phyloP scores from a whole-genome alignment of 1,284 basidiomycete genomes.

The Ustilago nuda region DNA sequence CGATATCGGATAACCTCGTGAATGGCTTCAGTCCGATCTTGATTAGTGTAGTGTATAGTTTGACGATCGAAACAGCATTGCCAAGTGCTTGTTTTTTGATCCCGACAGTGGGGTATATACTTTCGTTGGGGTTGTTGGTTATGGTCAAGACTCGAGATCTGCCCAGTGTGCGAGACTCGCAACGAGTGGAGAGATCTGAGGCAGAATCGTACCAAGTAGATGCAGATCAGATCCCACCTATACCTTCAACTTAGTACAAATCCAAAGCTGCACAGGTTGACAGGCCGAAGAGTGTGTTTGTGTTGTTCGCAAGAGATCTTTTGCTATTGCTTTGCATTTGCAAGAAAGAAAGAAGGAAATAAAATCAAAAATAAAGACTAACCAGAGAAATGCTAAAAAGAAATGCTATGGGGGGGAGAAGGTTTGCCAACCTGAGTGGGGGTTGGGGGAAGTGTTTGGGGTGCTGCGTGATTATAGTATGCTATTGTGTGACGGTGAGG shows the following conservation, averaged over 20 bases:
- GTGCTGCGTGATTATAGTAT: slow-evolving; percentile 15
- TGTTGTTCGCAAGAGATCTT: slow-evolving; percentile 40
- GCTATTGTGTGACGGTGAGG: not conserved
- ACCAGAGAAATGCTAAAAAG: slow-evolving; percentile 24
- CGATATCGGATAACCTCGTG: slow-evolving; percentile 44
- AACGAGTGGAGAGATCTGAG: too few species aligned
- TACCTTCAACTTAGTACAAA: too few species aligned
- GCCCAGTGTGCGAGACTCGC: not conserved
- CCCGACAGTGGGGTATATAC: slow-evolving; percentile 32
- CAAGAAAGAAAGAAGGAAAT: slow-evolving; percentile 18
- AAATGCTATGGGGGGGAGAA: slow-evolving; percentile 3
- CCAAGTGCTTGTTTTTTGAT: slow-evolving; percentile 47
- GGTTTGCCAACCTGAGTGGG: slow-evolving; percentile 25
- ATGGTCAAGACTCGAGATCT: slow-evolving; percentile 19
- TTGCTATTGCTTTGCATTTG: slow-evolving; percentile 45
- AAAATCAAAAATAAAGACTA: slow-evolving; percentile 19
- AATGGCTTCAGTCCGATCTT: slow-evolving; percentile 43
- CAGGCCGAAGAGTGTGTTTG: not conserved
- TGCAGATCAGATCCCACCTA: not conserved
- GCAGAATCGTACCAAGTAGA: not conserved
- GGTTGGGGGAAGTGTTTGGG: slow-evolving; percentile 6
- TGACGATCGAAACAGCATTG: slow-evolving; percentile 42
- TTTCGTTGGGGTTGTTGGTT: slow-evolving; percentile 30
- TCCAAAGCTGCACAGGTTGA: not conserved
- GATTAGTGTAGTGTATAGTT: slow-evolving; percentile 44